phyloP scores from a whole-genome alignment of 2,329 filamentous ascomycete species.

The Microdochium bolleyi region DNA sequence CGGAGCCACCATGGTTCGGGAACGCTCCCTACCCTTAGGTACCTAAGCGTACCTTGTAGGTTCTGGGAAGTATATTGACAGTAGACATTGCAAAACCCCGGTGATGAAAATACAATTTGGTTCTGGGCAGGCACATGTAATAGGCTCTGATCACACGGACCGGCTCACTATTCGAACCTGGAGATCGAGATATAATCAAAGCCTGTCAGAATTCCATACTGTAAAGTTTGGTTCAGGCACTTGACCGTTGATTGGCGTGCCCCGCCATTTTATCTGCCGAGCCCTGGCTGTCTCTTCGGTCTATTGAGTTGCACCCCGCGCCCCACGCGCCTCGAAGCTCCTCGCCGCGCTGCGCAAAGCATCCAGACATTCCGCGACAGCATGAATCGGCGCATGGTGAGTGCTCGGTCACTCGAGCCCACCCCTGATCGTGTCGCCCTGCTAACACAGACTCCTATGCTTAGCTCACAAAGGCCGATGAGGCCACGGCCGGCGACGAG shows the following conservation, averaged over 20 bases:
- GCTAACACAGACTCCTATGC: not conserved
- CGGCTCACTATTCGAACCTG: too few species aligned
- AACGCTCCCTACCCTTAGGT: too few species aligned
- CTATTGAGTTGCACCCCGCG: not conserved
- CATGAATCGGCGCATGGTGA: slow-evolving; percentile 26
- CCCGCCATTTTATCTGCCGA: not conserved
- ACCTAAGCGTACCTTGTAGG: too few species aligned
- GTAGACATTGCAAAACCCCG: too few species aligned
- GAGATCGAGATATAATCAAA: too few species aligned
- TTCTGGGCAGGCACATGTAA: too few species aligned
- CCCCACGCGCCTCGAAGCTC: not conserved
- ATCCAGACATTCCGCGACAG: slow-evolving; percentile 4
- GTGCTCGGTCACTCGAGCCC: slow-evolving; percentile 1
- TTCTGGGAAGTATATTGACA: too few species aligned
- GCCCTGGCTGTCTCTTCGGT: not conserved
- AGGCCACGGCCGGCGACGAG: slow-evolving; percentile 66
- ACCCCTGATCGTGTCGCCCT: not conserved
- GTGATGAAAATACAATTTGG: too few species aligned
- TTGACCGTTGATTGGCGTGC: not conserved
- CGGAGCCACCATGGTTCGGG: too few species aligned
- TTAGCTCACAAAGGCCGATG: slow-evolving; percentile 90
- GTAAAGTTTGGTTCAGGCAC: too few species aligned
- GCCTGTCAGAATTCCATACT: too few species aligned
- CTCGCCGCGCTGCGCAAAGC: not conserved
- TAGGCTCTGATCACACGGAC: too few species aligned